Evolutionary conservation across 1,139 yeast species (phyloP), one percentile per base, ranked within the genome.

Genomic region (Pichia sp.): DNA sequence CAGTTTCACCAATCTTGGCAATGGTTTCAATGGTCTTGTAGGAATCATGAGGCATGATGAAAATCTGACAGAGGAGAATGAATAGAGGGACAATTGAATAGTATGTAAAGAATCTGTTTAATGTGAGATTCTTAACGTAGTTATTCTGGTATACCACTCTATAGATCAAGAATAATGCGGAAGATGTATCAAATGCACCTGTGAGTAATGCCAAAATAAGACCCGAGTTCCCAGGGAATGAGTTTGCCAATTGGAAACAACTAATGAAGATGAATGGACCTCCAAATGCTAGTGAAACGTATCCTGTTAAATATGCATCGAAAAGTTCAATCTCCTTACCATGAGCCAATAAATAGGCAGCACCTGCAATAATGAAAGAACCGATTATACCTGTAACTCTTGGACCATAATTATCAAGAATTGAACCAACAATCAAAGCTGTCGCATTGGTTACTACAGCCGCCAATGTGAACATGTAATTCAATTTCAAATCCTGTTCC

Each of bases 381-480:
- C 96, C 96, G 30, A 80, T 60, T n/a, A 81, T 60, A 0, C 93
- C 94, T 35, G 88, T 74, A 3, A 79, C 63, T 45, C 83, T 66
- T 5, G 96, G 96, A 0, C 97, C 97, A 51, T 67, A 77, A 15
- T 65, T 58, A 52, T 88, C 96, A 37, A 88, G 65, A 16, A 84
- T 67, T 27, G 75, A 69, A 0, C 96, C 96, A 8, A 87, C 94
- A 0, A 84, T 69, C 39, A 88, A 66, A 1, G 96, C 93, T 33
- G 80, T 74, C 7, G 82, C 73, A 53, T 86, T 87, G n/a, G 96
- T 86, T 6, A 81, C 73, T 53, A 83, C 88, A 13, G 96, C 91
- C 24, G 94, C 93, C 25, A 79, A 65, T 0, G 95, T 82, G 61
- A 87, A 88, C 68, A 87, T 72, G 51, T 75, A 69, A 57, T 88